Evolutionary conservation across 257 asterid species (phyloP), one percentile per base, ranked within the genome.

Genomic region (Agastache rugosa): DNA sequence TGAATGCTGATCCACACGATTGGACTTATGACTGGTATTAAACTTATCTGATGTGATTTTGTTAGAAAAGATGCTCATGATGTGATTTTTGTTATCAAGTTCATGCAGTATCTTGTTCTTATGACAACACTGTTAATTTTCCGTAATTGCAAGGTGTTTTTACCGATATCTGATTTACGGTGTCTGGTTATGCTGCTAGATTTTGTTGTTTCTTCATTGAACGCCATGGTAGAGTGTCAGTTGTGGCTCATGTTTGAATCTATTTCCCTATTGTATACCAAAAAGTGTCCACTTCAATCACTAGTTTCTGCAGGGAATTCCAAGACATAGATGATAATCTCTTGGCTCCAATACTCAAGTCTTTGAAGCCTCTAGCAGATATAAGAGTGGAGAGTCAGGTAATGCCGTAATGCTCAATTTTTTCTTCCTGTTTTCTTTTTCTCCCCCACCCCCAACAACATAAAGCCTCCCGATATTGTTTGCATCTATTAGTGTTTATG

Each of bases 321-420:
- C 88, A 83, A 81, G 90, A 87, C 75, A 82, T 90, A 75, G 96
- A 90, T 70, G 92, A 87, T 75, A 83, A 71, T 73, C 74, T 90
- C 72, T 78, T 94, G 90, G 86, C 91, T 81, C 93, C 97, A 35
- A 75, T 90, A 27, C 82, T 85, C 20, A 85, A 92, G 77, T 85
- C 88, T 75, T 71, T 94, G 87, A 83, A 83, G 76, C 97, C 92
- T 71, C 73, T 92, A 8, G 98, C 99, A 70, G 93, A 94, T 76
- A 80, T 94, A 81, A 85, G 80, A 56, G 91, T 87, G 85, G 99
- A 94, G 82, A 92, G 97, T 85, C 98, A 94, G 99, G 99, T 92
- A 41, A 37, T 68, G 50, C 75, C 59, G 99, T 92, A 41, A 37
- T 68, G 50, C 75, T 63, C 71, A 50, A 62, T 23, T 67, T 35